These are phyloP conservation scores for Citrus maxima DNA, from an alignment of 345 rosid species.

Conservation along the genomic window DNA sequence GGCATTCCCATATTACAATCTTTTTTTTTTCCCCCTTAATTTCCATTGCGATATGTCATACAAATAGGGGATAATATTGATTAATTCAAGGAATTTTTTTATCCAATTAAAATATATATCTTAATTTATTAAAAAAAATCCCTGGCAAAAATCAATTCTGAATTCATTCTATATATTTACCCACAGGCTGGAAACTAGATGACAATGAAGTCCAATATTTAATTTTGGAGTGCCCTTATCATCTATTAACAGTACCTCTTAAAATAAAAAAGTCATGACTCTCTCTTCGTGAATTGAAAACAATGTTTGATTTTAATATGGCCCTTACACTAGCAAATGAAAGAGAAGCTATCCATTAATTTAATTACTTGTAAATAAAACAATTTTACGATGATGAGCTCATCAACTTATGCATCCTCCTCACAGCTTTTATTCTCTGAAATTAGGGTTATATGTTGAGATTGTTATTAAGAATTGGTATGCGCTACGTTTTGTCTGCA, in stretches of 20 bases:
- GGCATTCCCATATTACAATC: too few species aligned
- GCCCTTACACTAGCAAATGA: neutral
- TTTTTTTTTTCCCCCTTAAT: neutral
- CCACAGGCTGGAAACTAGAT: neutral
- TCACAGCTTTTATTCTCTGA: neutral
- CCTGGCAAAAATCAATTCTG: neutral
- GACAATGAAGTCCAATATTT: neutral
- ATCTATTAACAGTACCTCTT: neutral
- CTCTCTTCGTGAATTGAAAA: neutral
- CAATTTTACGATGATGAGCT: slow-evolving; percentile 8
- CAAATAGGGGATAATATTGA: neutral
- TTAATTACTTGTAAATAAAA: neutral
- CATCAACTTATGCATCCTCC: neutral
- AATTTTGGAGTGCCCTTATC: neutral
- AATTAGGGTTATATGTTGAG: neutral
- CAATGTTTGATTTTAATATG: slow-evolving; percentile 6
- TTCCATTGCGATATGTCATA: neutral
- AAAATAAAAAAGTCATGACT: neutral
- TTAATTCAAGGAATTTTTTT: neutral
- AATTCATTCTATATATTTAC: neutral
- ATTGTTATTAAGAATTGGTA: neutral
- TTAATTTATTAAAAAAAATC: too few species aligned
- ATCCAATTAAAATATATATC: neutral
- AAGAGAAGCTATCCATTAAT: slow-evolving; percentile 6
- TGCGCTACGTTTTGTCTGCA: neutral